phyloP scores from a whole-genome alignment of 768 basidiomycete genomes.

The Trametes sanguinea region DNA sequence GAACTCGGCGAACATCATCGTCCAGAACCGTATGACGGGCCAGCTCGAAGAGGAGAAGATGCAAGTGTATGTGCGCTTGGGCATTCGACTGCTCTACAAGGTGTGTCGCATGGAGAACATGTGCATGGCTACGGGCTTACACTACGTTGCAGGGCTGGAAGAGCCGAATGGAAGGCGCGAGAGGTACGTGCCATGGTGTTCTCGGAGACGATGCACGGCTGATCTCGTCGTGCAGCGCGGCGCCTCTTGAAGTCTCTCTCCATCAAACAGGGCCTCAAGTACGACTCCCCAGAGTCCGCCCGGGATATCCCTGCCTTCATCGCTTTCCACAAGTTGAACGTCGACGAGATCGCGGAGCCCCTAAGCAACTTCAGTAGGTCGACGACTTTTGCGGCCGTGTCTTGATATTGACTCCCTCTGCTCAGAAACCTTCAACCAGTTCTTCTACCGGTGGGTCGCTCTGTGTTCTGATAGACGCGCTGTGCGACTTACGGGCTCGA shows the following conservation, averaged over 20 bases:
- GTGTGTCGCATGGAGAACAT: constrained; percentile 32
- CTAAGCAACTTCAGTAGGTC: constrained; percentile 77
- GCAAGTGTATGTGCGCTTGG: constrained; percentile 90
- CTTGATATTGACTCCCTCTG: neutral
- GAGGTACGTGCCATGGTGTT: constrained; percentile 52
- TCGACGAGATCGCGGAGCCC: constrained; percentile 82
- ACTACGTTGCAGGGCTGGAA: constrained; percentile 62
- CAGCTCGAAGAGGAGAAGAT: constrained; percentile 98
- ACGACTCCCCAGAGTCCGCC: constrained; percentile 82
- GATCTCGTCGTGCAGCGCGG: constrained; percentile 49
- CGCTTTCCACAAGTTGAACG: constrained; percentile 83
- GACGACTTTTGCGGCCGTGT: neutral
- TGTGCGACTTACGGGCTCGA: constrained; percentile 8
- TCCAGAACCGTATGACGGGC: constrained; percentile 90
- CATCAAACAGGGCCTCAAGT: constrained; percentile 93
- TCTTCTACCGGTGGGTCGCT: constrained; percentile 59
- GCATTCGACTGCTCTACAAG: constrained; percentile 92
- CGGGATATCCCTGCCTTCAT: constrained; percentile 87
- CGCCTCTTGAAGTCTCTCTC: constrained; percentile 86
- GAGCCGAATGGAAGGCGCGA: constrained; percentile 83
- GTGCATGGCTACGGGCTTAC: neutral
- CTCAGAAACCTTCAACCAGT: constrained; percentile 88
- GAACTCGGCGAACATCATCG: constrained; percentile 98
- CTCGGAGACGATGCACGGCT: neutral
- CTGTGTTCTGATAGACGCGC: too few species aligned